Percentiles rank a stretch among this genome's conserved stretches.
These are phyloP conservation scores for Amanita thiersii DNA, from an alignment of 768 basidiomycete genomes.

Conservation along the genomic window DNA sequence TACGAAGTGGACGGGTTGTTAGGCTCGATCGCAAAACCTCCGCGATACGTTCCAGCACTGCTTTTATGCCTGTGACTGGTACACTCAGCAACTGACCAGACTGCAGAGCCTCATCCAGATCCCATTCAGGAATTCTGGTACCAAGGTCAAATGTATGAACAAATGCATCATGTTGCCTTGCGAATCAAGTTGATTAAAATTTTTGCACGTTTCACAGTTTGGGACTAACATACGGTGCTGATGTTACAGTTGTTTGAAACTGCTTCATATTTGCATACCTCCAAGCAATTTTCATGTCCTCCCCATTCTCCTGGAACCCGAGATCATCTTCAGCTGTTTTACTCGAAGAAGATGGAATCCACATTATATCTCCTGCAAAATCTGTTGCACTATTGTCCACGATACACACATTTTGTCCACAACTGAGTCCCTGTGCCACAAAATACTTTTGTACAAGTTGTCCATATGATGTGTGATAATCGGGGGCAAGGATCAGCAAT, in stretches of 20 bases:
- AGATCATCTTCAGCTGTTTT: slow-evolving; percentile 26
- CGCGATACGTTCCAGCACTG: slow-evolving; percentile 19
- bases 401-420: slow-evolving; percentile 61
- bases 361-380: slow-evolving; percentile 75
- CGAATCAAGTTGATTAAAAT: slow-evolving; percentile 1
- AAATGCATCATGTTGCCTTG: slow-evolving; percentile 49
- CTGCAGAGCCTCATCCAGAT: slow-evolving; percentile 35
- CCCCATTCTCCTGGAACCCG: slow-evolving; percentile 29
- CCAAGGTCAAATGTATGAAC: slow-evolving; percentile 72
- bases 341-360: slow-evolving; percentile 43
- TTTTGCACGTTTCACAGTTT: slow-evolving; percentile 5
- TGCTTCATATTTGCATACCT: slow-evolving; percentile 90
- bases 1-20: slow-evolving; percentile 33
- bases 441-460: slow-evolving; percentile 85
- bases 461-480: slow-evolving; percentile 79
- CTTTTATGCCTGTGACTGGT: slow-evolving; percentile 10
- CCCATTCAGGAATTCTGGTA: slow-evolving; percentile 42
- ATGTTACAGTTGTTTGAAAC: slow-evolving; percentile 77
- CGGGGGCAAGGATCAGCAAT: slow-evolving; percentile 71
- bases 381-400: slow-evolving; percentile 49
- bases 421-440: slow-evolving; percentile 76
- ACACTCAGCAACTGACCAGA: slow-evolving; percentile 30
- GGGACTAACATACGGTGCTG: slow-evolving; percentile 37
- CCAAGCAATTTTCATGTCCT: slow-evolving; percentile 93
- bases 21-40: slow-evolving; percentile 19